Base-by-base conservation (phyloP, 805 yeast genomes). In the Teunomyces funiuensis region DNA sequence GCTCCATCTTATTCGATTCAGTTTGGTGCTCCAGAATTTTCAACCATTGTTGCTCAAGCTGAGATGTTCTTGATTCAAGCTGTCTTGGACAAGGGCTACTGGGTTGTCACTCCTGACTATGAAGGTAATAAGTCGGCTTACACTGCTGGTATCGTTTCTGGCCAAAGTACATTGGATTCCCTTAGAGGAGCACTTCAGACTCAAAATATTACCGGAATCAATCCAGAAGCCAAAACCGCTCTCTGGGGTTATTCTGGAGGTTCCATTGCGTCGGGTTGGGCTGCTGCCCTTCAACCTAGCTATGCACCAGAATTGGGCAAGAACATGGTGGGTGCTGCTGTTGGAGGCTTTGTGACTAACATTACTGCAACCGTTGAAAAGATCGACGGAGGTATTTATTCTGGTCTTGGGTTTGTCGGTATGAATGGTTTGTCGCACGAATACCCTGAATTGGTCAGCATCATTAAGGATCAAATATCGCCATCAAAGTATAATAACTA, bases 271-370 rank as follows among this genome's bases (percentile, higher is more conserved):
- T 36, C 54, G 1, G 49, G 54, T 3, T 58, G 63, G 63, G 60
- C 57, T 5, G 50, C 58, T 2, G 45, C 49, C 3, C 42, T 57
- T 20, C 58, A 53, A 30, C 61, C 60, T 9, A 14, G 30, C 11
- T 57, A 57, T 26, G 61, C 63, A 1, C 60, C 60, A 0, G 60
- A 57, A 11, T 45, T 57, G 30, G 18, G 29, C 7, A 16, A 15
- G 28, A 29, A 31, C 22, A 28, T 47, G 19, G 8, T 54, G 48
- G 73, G 70, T 9, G 66, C 54, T 5, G 65, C 66, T 2, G 18
- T 63, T 7, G 72, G 72, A 6, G 72, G 72, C 4, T 54, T 63
- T 51, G 64, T 60, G 10, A 55, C 66, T 13, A 62, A 65, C 36
- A 45, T 64, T 18, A 60, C 64, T 6, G 53, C 51, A 19, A 54